Percentiles rank a stretch among this genome's conserved stretches.
phyloP scores from a whole-genome alignment of 495 filamentous ascomycete species.

The Aspergillus incahuasiensis region DNA sequence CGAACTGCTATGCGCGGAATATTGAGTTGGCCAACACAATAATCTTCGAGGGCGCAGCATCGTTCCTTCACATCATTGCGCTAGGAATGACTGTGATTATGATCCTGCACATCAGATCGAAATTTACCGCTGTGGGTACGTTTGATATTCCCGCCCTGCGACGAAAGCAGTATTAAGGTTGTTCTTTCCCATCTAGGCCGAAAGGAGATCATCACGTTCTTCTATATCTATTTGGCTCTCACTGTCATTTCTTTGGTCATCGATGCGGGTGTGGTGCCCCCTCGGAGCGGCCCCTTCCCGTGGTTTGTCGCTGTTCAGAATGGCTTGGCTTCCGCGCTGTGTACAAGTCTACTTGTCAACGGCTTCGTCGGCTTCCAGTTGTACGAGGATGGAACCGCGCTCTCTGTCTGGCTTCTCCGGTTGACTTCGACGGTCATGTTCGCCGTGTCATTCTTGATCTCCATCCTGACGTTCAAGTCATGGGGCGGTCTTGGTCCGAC shows the following conservation, averaged over 20 bases:
- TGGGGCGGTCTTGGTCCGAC: conserved; percentile 83
- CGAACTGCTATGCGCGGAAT: conserved; percentile 89
- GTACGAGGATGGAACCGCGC: conserved; percentile 94
- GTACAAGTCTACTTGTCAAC: conserved; percentile 89
- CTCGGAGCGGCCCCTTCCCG: conserved; percentile 70
- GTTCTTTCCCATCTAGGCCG: conserved; percentile 56
- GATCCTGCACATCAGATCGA: conserved; percentile 92
- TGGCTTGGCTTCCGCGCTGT: conserved; percentile 84
- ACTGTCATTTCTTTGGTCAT: conserved; percentile 86
- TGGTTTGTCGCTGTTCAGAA: conserved; percentile 90
- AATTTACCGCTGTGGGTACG: conserved; percentile 98
- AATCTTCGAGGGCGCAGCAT: conserved; percentile 91
- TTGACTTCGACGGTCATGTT: conserved; percentile 75
- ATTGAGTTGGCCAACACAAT: conserved; percentile 97
- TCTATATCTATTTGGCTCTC: conserved; percentile 91
- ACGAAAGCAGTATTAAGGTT: neutral
- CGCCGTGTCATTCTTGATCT: conserved; percentile 77
- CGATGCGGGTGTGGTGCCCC: conserved; percentile 88
- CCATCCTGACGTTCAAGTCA: conserved; percentile 87
- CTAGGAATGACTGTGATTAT: conserved; percentile 92
- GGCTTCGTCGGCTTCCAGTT: conserved; percentile 98
- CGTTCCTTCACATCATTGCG: conserved; percentile 88
- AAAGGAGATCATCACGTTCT: conserved; percentile 97
- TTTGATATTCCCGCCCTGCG: conserved; percentile 17
- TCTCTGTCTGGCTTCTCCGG: conserved; percentile 92